These are phyloP conservation scores for Fusarium decemcellulare DNA, from an alignment of 2,329 filamentous ascomycete genomes.

Conservation along the genomic window DNA sequence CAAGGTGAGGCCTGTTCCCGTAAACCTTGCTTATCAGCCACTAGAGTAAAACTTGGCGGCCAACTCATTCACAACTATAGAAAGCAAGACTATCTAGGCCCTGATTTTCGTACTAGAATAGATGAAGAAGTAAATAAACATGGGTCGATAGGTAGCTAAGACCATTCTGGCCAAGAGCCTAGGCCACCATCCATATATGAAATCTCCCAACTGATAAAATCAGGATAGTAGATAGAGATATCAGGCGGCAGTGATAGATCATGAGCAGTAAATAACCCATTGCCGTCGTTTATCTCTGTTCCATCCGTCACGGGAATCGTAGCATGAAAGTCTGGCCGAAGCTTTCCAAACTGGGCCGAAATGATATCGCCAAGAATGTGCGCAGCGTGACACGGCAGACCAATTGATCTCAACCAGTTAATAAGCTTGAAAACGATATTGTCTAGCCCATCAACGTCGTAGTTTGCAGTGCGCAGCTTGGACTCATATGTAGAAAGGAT, in stretches of 20 bases:
- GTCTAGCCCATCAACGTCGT: conserved; percentile 35
- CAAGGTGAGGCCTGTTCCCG: no score
- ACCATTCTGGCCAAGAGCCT: conserved; percentile 24
- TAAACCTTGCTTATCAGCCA: no score
- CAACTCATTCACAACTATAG: no score
- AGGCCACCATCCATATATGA: conserved; percentile 15
- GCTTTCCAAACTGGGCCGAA: conserved; percentile 37
- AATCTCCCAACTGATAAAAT: conserved; percentile 26
- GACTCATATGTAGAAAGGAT: conserved; percentile 42
- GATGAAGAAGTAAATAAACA: no score
- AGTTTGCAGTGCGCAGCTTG: conserved; percentile 21
- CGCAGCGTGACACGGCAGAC: conserved; percentile 43
- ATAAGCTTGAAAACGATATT: conserved; percentile 35
- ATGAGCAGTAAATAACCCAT: neutral
- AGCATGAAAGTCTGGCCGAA: conserved; percentile 31
- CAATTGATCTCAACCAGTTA: conserved; percentile 44
- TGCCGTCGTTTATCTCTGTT: neutral
- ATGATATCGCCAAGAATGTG: conserved; percentile 46
- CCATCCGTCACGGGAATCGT: neutral
- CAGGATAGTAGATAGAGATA: conserved; percentile 16
- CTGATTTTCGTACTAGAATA: no score
- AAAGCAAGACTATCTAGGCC: no score
- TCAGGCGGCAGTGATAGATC: conserved; percentile 17
- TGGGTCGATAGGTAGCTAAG: neutral
- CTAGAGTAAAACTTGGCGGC: no score